These are phyloP conservation scores for Hippophae tibetana DNA, from an alignment of 306 rosid species.

Conservation along the genomic window DNA sequence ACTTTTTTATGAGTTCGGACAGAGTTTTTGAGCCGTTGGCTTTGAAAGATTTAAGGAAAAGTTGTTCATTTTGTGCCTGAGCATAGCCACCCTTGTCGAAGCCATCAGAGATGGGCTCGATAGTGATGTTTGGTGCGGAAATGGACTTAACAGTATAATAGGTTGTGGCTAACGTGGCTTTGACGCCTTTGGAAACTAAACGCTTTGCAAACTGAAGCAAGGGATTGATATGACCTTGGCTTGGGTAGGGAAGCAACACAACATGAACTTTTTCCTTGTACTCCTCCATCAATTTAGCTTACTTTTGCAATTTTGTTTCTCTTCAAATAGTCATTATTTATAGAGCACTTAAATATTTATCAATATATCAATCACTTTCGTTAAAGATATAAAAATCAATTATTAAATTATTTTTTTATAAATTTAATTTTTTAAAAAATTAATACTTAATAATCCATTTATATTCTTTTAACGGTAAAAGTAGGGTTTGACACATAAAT, in stretches of 20 bases:
- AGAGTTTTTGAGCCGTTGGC: constrained; percentile 5
- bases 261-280: constrained; percentile 10
- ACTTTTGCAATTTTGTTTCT: not conserved
- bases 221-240: constrained; percentile 38
- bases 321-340: not conserved
- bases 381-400: too few species aligned
- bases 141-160: constrained; percentile 16
- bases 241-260: constrained; percentile 18
- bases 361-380: too few species aligned
- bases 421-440: too few species aligned
- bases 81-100: constrained; percentile 42
- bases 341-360: too few species aligned
- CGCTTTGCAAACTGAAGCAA: constrained; percentile 28
- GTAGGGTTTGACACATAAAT: too few species aligned
- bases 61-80: constrained; percentile 24
- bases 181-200: constrained; percentile 17
- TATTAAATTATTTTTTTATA: too few species aligned
- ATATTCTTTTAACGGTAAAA: too few species aligned
- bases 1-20: constrained; percentile 5
- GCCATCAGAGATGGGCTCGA: constrained; percentile 55
- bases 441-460: too few species aligned
- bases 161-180: constrained; percentile 18
- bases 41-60: constrained; percentile 13
- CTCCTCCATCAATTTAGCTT: not conserved
- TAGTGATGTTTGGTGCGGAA: constrained; percentile 19